A percentile compares a stretch with the other conserved stretches of the same genome.
These are phyloP conservation scores for Magnolia kwangsiensis DNA, from an alignment of 164 flowering plant genomes.

Conservation along the genomic window DNA sequence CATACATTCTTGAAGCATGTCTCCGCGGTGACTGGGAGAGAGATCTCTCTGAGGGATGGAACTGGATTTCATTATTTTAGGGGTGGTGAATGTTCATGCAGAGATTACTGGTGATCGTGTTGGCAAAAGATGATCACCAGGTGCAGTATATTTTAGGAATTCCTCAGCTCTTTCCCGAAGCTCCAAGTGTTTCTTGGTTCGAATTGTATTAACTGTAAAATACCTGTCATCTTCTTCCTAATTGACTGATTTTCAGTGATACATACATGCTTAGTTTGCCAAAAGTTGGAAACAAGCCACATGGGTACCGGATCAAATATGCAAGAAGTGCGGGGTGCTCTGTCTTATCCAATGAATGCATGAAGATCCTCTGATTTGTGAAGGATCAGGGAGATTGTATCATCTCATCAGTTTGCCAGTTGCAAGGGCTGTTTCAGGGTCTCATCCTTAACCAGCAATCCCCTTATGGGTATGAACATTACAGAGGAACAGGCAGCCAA, in stretches of 20 bases:
- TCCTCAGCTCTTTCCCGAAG: background rate
- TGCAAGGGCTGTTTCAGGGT: background rate
- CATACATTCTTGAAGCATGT: constrained; percentile 72
- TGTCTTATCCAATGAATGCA: no score
- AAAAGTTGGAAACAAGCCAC: background rate
- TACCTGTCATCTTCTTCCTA: background rate
- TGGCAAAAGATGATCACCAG: background rate
- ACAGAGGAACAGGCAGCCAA: no score
- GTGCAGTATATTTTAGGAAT: no score
- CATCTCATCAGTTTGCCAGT: background rate
- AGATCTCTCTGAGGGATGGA: constrained; percentile 64
- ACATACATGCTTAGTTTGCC: background rate
- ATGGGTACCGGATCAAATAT: background rate
- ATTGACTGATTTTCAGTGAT: background rate
- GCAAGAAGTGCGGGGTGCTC: no score
- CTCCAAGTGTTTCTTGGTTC: background rate
- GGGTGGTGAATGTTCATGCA: constrained; percentile 76
- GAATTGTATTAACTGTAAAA: background rate
- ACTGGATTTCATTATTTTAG: constrained; percentile 77
- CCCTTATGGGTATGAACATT: no score
- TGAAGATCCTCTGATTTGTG: no score
- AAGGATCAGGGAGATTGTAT: background rate
- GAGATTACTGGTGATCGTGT: constrained; percentile 49
- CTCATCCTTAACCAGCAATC: no score
- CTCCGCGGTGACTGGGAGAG: constrained; percentile 60